A percentile compares a stretch with the other conserved stretches of the same genome.
These are phyloP conservation scores for Fusarium mundagurra DNA, from an alignment of 2,329 filamentous ascomycete species.

Conservation along the genomic window DNA sequence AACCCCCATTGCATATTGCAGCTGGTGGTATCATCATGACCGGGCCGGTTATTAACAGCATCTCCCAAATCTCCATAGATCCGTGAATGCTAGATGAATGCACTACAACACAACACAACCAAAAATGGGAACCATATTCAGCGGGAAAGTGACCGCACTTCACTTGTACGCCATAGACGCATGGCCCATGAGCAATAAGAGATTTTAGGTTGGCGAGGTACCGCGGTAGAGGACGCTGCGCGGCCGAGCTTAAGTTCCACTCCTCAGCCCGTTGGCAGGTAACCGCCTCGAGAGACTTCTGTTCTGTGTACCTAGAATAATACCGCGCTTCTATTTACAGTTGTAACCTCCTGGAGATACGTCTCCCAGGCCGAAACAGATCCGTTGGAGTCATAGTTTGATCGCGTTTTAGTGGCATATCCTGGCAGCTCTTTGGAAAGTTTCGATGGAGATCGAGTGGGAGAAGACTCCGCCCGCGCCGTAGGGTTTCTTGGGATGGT, in stretches of 20 bases:
- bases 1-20: constrained; percentile 12
- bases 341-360: constrained; percentile 14
- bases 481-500: constrained; percentile 21
- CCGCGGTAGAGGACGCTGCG: constrained; percentile 11
- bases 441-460: constrained; percentile 20
- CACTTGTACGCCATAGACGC: constrained; percentile 4
- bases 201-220: constrained; percentile 20
- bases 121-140: not conserved
- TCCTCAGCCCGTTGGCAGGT: constrained; percentile 22
- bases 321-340: constrained; percentile 2
- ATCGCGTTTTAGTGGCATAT: constrained; percentile 18
- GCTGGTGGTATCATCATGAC: constrained; percentile 24
- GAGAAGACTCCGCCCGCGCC: constrained; percentile 26
- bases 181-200: constrained; percentile 3
- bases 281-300: constrained; percentile 12
- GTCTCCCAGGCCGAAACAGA: constrained; percentile 31
- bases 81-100: constrained; percentile 35
- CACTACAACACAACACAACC: constrained; percentile 4
- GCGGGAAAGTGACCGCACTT: constrained; percentile 1
- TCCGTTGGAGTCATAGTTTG: constrained; percentile 34
- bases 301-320: constrained; percentile 10
- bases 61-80: constrained; percentile 30
- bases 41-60: constrained; percentile 39
- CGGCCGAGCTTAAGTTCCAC: constrained; percentile 35
- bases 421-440: constrained; percentile 15